Percentiles rank a stretch among this genome's conserved stretches.
Evolutionary conservation across 192 early-diverging fungal species (phyloP).

Genomic region (Entomortierella parvispora): DNA sequence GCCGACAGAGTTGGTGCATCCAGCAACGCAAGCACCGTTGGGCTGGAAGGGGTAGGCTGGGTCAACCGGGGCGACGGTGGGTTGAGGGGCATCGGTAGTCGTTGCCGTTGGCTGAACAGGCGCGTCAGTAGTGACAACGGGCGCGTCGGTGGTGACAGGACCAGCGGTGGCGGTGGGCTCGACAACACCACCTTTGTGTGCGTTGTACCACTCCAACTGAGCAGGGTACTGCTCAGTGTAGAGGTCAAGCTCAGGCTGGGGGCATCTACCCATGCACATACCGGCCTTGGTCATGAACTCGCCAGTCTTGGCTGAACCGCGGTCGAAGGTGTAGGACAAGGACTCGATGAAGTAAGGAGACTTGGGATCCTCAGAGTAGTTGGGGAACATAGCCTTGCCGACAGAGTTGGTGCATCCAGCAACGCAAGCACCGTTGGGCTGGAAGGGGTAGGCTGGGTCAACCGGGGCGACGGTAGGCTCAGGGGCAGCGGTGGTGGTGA

Average conservation of each 20-base stretch:
- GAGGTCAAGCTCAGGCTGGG: conserved; percentile 3
- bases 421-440: conserved; percentile 27
- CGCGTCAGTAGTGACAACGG: background rate
- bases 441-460: conserved; percentile 27
- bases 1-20: conserved; percentile 23
- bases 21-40: conserved; percentile 20
- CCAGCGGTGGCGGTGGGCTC: background rate
- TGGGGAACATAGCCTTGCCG: conserved; percentile 25
- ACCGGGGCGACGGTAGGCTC: background rate
- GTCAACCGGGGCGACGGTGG: conserved; percentile 1
- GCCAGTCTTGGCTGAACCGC: conserved; percentile 13
- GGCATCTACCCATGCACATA: conserved; percentile 20
- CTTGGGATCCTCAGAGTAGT: conserved; percentile 40
- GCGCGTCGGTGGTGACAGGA: no score
- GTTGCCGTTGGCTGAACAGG: background rate
- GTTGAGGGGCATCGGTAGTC: background rate
- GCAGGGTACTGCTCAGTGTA: conserved; percentile 11
- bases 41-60: conserved; percentile 27
- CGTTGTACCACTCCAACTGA: conserved; percentile 15
- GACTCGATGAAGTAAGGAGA: conserved; percentile 37
- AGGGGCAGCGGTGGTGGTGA: background rate
- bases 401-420: conserved; percentile 18
- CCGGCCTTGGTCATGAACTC: conserved; percentile 27
- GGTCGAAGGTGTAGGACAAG: conserved; percentile 18
- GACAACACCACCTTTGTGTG: conserved; percentile 2